Evolutionary conservation across 768 basidiomycete genomes (phyloP), one percentile per base, ranked within the genome.

Genomic region (Trametes gibbosa): DNA sequence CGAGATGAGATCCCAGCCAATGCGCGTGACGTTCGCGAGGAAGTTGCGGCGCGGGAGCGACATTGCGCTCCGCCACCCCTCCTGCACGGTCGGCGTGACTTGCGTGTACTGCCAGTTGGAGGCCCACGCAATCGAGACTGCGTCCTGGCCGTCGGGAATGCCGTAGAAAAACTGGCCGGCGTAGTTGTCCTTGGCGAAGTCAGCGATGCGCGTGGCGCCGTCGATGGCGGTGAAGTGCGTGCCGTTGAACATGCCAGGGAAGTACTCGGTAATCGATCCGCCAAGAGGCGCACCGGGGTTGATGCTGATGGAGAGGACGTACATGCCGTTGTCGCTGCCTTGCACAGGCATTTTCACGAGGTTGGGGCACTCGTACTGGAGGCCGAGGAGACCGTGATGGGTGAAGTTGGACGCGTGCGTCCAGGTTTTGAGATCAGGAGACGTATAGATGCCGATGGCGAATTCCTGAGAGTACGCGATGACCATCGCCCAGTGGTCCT

Each of bases 111-210:
- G 54, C 54, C 60, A 56, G 27, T 61, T 56, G 8, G 54, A 55
- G 27, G 60, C 54, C 60, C 60, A 61, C 2, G 54, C 54, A n/a
- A 61, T 56, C 24, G 53, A 61, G 25, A 61, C 8, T 16, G 49
- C 37, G 50, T 51, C 55, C 14, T 41, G 34, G 54, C 51, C 50
- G 32, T 50, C 50, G n/a, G 53, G 54, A 32, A 45, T 56, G 50
- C 45, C 60, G 45, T 46, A 56, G 50, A 61, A 56, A 46, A 56
- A 56, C 55, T 61, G 60, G 10, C 54, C 54, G 9, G 60, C 60
- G 45, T 61, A 61, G 60, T 61, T 61, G 55, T 61, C 60, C 46
- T 61, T 48, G 2, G 55, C 60, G 42, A 61, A 61, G 60, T 61
- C 60, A 19, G 55, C 25, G 21, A 53, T 29, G 24, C 59, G 59